Evolutionary conservation across 1,284 basidiomycete genomes (phyloP), one percentile per base, ranked within the genome.

Genomic region (Anthracocystis walkeri): DNA sequence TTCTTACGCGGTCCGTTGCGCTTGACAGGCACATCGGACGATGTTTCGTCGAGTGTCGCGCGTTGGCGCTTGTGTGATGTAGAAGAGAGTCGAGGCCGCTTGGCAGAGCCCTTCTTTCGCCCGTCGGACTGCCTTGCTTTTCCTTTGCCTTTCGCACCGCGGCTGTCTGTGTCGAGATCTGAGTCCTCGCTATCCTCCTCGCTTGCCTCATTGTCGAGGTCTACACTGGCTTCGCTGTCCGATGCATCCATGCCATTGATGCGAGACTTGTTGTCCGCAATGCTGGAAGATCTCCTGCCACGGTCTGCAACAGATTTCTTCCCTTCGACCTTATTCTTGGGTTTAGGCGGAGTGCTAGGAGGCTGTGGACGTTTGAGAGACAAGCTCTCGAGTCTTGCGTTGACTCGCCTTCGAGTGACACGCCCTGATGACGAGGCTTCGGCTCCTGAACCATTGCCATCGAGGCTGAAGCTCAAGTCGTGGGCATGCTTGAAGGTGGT

Each of bases 401-500:
- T 74, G 42, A 76, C 71, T n/a, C 64, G 40, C 12, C 75, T 63
- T 20, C 79, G 74, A 40, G 79, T 80, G 54, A 67, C 55, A 16
- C 79, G 66, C 16, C 60, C 64, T 11, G 71, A 51, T 3, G 58
- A 59, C 7, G 64, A 58, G 1, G 58, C 42, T 14, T 65, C 45
- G 3, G 66, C 54, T 12, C 52, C 60, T 2, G 58, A 46, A 33
- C 41, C 65, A 6, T 67, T 29, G 1, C 62, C 44, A 44, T 72
- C 69, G 23, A 69, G 57, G 41, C 58, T 59, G 56, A 75, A 69
- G 50, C 67, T 57, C 25, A 78, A 75, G 23, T 75, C 77, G 31
- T 80, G 74, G 2, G 69, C 58, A 20, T 68, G 53, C 44, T 78
- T 72, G 58, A 79, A 81, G 16, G 70, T 75, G 48, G 65, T 57